Base-by-base conservation (phyloP, 805 yeast genomes). In the Wickerhamomyces strasburgensis region DNA sequence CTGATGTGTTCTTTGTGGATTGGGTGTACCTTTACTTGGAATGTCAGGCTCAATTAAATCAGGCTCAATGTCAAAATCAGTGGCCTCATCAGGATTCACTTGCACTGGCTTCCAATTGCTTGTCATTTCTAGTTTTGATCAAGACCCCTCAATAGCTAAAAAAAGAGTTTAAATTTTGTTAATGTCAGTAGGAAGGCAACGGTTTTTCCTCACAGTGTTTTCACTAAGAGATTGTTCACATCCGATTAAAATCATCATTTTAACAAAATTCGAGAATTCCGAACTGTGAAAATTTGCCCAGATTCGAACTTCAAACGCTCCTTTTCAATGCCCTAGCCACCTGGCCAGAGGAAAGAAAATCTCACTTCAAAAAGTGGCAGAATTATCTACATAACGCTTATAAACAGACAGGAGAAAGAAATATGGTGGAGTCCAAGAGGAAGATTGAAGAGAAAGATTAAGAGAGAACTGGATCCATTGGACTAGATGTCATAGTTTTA, bases 201-300 rank as follows among this genome's bases (percentile, higher is more conserved):
- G 57, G 43, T 51, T 52, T 50, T 41, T 51, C 52, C 52, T 52
- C 57, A 51, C 47, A 34, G 54, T 40, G 37, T 29, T 44, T 48
- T 47, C 47, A 45, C 54, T 52, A 48, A 52, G 57, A 51, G 57
- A 52, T 52, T 52, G 57, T 52, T 52, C 57, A 52, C 57, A 45
- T 49, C 49, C 49, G 46, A 42, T 46, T 40, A 27, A 36, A 46
- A 40, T 52, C 56, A 51, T 52, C 57, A 52, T 49, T 43, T 36
- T 40, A 38, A 37, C 44, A 37, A 38, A 31, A 29, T 14, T 26
- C 29, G 29, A 8, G 29, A 26, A 26, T 26, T 26, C n/a, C n/a
- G n/a, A n/a, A n/a, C n/a, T n/a, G n/a, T n/a, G n/a, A n/a, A n/a
- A n/a, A n/a, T n/a, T n/a, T n/a, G n/a, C n/a, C n/a, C n/a, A 25